Conservation (phyloP, 2,329 filamentous ascomycete genomes). For the Penicillium palitans region DNA sequence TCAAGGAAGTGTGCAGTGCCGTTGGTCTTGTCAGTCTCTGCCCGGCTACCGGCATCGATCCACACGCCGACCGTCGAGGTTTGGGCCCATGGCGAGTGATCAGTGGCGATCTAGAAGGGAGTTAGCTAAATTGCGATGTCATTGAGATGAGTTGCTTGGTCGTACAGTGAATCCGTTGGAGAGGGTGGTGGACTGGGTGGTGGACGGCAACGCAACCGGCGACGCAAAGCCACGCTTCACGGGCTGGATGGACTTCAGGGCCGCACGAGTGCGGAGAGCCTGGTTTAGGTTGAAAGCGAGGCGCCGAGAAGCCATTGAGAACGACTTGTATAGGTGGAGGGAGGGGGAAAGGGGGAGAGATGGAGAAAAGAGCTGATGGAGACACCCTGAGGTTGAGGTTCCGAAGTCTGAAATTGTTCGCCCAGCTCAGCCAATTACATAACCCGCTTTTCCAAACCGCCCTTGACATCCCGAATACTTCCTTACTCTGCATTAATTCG, state of each 20-base stretch:
- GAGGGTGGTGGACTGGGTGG: constrained; percentile 93
- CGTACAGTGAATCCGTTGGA: constrained; percentile 94
- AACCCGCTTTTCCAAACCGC: constrained; percentile 44
- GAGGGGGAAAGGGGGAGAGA: constrained; percentile 48
- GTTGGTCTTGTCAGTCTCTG: constrained; percentile 98
- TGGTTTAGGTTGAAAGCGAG: constrained; percentile 92
- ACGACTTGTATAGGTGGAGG: constrained; percentile 34
- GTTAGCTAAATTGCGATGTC: constrained; percentile 33
- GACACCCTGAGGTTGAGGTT: constrained; percentile 43
- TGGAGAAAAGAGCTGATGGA: constrained; percentile 48
- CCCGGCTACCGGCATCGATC: constrained; percentile 98
- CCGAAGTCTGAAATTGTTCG: constrained; percentile 49
- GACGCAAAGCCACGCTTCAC: constrained; percentile 88
- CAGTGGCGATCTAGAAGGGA: constrained; percentile 77
- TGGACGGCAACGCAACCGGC: constrained; percentile 69
- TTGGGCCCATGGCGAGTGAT: constrained; percentile 97
- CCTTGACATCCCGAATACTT: constrained; percentile 38
- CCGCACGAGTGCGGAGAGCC: constrained; percentile 83
- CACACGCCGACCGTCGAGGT: constrained; percentile 98
- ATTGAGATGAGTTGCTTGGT: constrained; percentile 18
- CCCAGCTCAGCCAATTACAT: constrained; percentile 46
- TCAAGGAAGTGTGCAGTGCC: constrained; percentile 99
- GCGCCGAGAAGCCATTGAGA: constrained; percentile 89
- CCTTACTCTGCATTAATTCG: constrained; percentile 20
- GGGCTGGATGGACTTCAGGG: constrained; percentile 73